Conservation (phyloP, 2,329 filamentous ascomycete genomes). For the Fusarium anguioides region DNA sequence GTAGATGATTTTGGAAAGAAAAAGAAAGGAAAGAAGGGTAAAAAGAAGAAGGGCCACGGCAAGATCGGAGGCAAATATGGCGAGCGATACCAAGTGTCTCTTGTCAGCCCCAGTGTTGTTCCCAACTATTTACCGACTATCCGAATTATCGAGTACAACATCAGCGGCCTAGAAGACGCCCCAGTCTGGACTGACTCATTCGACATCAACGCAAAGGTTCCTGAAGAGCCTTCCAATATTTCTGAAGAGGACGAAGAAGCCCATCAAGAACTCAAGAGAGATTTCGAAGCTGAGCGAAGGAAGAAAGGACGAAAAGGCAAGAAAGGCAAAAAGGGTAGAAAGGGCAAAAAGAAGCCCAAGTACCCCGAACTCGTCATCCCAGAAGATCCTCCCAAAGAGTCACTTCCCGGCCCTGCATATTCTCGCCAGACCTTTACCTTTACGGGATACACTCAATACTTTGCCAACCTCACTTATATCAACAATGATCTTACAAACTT, state of each 20-base stretch:
- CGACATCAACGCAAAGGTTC: constrained; percentile 16
- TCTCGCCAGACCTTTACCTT: constrained; percentile 84
- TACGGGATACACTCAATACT: constrained; percentile 88
- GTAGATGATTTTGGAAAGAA: constrained; percentile 26
- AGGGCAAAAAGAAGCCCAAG: constrained; percentile 59
- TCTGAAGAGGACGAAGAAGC: constrained; percentile 43
- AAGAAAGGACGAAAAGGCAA: constrained; percentile 54
- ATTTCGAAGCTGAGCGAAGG: constrained; percentile 45
- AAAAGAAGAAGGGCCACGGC: constrained; percentile 63
- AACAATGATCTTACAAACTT: constrained; percentile 74
- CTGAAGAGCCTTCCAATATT: constrained; percentile 8
- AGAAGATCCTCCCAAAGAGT: constrained; percentile 74
- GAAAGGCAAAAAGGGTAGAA: constrained; percentile 59
- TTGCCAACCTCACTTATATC: constrained; percentile 89
- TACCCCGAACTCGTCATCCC: constrained; percentile 74
- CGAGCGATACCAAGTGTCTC: constrained; percentile 84
- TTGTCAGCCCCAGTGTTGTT: constrained; percentile 88
- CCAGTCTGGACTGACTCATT: constrained; percentile 58
- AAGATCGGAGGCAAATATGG: constrained; percentile 82
- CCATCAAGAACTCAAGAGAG: constrained; percentile 46
- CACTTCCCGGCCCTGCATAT: constrained; percentile 89
- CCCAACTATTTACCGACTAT: constrained; percentile 93
- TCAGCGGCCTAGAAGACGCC: constrained; percentile 74
- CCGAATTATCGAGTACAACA: constrained; percentile 95
- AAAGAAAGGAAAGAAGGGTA: constrained; percentile 51